Base-by-base conservation (phyloP, 2,329 filamentous ascomycete genomes). In the Ceratocystis smalleyi region DNA sequence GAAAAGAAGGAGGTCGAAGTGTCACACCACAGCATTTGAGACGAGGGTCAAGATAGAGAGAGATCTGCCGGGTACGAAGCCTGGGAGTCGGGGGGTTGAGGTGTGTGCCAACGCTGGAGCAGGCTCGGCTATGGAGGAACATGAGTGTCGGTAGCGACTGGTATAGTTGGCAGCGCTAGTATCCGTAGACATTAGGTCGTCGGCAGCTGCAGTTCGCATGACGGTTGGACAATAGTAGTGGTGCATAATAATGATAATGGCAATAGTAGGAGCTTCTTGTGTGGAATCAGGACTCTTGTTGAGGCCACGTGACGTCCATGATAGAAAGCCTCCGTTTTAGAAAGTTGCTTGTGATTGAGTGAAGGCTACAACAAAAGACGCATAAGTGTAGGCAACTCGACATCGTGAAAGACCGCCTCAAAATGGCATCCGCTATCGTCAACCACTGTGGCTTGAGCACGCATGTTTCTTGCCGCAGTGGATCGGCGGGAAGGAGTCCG, bases 1-100 rank as follows among this genome's bases (percentile, higher is more conserved):
- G 77, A 79, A 70, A 74, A 86, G 75, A 68, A 70, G 47, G 67
- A 66, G 32, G 43, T n/a, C 12, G 54, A 62, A 40, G 45, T 47
- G 1, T 49, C 60, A 22, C 60, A 62, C 51, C 60, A 62, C 60
- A 47, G 45, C 27, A 27, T 62, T 27, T 62, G 30, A 47, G 27
- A 22, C 19, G 15, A 24, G 24, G 15, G n/a, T 8, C 22, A 15
- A 17, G 54, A n/a, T 32, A 22, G n/a, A 22, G 8, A 24, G 27
- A 27, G 6, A 30, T 30, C 12, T 47, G 5, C 17, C 19, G n/a
- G n/a, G 19, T 4, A 40, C 10, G 12, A 40, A 40, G 5, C 35
- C 12, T 40, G 35, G 4, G 10, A 40, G 12, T 24, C 22, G 19
- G 47, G 15, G 15, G 12, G 5, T 27, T 8, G 22, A 15, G 4